A percentile compares a stretch with the other conserved stretches of the same genome.
phyloP scores from a whole-genome alignment of 805 yeast species.

The Clavispora carvajalis region DNA sequence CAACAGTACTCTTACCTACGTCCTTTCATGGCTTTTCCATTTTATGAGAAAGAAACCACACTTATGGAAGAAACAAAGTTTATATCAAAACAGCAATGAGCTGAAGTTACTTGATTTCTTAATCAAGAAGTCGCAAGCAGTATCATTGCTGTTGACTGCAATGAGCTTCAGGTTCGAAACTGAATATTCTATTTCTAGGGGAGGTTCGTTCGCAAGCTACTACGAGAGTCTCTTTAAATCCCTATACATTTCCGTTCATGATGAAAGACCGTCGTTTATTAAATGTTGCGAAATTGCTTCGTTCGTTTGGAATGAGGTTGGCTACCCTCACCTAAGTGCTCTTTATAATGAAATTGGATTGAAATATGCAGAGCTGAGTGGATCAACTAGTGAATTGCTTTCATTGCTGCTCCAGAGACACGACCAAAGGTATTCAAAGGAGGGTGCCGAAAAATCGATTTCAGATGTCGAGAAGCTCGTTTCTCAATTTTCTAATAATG shows the following conservation, averaged over 20 bases:
- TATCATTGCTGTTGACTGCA: conserved; percentile 46
- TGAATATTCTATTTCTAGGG: conserved; percentile 46
- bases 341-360: conserved; percentile 44
- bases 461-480: conserved; percentile 28
- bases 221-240: conserved; percentile 57
- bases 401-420: conserved; percentile 30
- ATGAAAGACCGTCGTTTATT: conserved; percentile 37
- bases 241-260: conserved; percentile 48
- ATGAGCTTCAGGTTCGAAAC: conserved; percentile 66
- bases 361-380: conserved; percentile 30
- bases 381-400: conserved; percentile 1
- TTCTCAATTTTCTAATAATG: conserved; percentile 20
- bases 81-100: conserved; percentile 47
- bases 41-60: conserved; percentile 67
- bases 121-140: conserved; percentile 47
- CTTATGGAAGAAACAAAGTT: conserved; percentile 39
- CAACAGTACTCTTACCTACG: conserved; percentile 60
- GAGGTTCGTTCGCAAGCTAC: conserved; percentile 40
- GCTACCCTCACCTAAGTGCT: conserved; percentile 42
- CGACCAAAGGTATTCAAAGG: conserved; percentile 29
- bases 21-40: conserved; percentile 69
- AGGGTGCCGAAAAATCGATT: conserved; percentile 38
- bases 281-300: conserved; percentile 43
- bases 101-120: conserved; percentile 64
- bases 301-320: conserved; percentile 49